Conservation (phyloP, 208 protist species). For the Leptomonas pyrrhocoris region DNA sequence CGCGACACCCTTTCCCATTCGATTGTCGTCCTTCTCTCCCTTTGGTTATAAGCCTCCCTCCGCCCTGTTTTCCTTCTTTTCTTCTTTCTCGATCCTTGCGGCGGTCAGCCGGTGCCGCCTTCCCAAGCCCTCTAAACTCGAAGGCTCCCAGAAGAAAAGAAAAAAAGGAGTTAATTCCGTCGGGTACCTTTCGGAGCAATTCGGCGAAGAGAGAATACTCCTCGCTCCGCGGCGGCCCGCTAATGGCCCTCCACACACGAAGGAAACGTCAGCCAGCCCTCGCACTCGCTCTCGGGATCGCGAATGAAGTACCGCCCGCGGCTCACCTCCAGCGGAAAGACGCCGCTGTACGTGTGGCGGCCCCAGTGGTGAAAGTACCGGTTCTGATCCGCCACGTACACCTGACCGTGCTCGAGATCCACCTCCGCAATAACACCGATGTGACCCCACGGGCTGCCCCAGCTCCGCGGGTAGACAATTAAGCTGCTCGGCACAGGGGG, state of each 20-base stretch:
- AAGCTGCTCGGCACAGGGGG: conserved; percentile 61
- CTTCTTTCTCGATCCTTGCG: no score
- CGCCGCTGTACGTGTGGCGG: conserved; percentile 46
- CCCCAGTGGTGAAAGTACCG: conserved; percentile 80
- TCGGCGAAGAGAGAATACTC: no score
- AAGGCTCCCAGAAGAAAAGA: not conserved
- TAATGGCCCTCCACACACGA: conserved; percentile 26
- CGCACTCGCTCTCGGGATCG: conserved; percentile 66
- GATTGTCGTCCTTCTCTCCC: no score
- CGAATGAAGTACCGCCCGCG: conserved; percentile 65
- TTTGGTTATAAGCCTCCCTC: no score
- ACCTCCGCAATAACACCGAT: conserved; percentile 83
- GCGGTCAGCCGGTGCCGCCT: not conserved
- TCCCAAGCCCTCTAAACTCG: no score
- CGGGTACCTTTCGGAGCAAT: no score
- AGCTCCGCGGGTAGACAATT: conserved; percentile 78
- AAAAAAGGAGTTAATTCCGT: not conserved
- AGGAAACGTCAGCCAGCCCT: conserved; percentile 48
- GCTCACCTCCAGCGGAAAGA: conserved; percentile 48
- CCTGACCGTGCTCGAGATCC: conserved; percentile 29
- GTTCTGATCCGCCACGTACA: conserved; percentile 82
- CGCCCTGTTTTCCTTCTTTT: no score
- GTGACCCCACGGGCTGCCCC: conserved; percentile 69
- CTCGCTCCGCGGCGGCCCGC: no score
- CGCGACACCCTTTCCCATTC: no score